Evolutionary conservation across 2,329 filamentous ascomycete genomes (phyloP).

Genomic region (Stemphylium beticola): DNA sequence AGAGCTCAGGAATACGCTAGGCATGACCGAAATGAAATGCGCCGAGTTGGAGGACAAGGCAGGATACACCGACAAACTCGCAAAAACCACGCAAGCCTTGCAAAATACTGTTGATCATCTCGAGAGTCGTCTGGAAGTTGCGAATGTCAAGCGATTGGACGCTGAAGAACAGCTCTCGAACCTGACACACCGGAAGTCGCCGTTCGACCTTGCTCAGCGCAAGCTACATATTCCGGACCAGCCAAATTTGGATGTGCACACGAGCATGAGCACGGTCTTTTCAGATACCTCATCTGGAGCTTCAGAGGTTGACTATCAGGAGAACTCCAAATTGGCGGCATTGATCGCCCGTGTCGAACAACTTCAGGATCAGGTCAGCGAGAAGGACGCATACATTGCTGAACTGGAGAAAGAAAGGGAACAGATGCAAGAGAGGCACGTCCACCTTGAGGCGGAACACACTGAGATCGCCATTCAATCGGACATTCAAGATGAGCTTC

Average conservation of each 20-base stretch:
- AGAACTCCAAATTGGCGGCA: constrained; percentile 31
- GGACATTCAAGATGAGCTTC: constrained; percentile 38
- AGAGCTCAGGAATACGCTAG: constrained; percentile 36
- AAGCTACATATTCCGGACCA: constrained; percentile 10
- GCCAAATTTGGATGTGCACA: constrained; percentile 19
- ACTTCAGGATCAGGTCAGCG: constrained; percentile 41
- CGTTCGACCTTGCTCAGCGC: constrained; percentile 30
- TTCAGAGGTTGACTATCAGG: constrained; percentile 21
- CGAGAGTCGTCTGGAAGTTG: constrained; percentile 47
- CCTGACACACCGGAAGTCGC: constrained; percentile 33
- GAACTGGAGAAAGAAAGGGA: constrained; percentile 32
- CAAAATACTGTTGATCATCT: constrained; percentile 49
- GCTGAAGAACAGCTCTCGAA: constrained; percentile 47
- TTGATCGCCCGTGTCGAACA: constrained; percentile 40
- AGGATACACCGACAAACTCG: constrained; percentile 32
- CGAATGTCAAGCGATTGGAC: constrained; percentile 52
- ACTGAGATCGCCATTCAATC: constrained; percentile 31
- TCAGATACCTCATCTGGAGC: constrained; percentile 28
- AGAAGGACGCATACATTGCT: constrained; percentile 34
- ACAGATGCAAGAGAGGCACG: constrained; percentile 24
- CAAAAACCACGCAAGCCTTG: constrained; percentile 37
- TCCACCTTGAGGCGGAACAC: constrained; percentile 31
- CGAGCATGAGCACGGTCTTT: constrained; percentile 41
- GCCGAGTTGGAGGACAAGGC: constrained; percentile 36
- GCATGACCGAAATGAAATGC: constrained; percentile 42